Evolutionary conservation across 768 basidiomycete species (phyloP).

Genomic region (Boletus tylopilopsis): DNA sequence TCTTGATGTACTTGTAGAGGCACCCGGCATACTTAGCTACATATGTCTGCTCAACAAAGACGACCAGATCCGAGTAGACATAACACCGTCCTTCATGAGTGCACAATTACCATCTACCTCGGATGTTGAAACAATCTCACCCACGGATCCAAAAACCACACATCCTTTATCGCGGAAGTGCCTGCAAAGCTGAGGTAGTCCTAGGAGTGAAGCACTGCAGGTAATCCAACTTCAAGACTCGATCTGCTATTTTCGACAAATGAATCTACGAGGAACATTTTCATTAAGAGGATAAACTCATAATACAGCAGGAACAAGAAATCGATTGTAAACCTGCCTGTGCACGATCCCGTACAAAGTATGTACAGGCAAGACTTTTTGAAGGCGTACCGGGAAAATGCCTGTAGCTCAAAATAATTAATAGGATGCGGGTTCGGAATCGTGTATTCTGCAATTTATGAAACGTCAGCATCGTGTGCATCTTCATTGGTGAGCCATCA

Average conservation of each 20-base stretch:
- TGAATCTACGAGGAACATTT: slow-evolving; percentile 33
- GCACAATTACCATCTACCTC: not conserved
- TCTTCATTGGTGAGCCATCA: slow-evolving; percentile 81
- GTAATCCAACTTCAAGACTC: slow-evolving; percentile 18
- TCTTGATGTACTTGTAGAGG: too few species aligned
- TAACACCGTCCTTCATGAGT: too few species aligned
- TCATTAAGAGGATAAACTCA: slow-evolving; percentile 32
- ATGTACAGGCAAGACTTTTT: slow-evolving; percentile 32
- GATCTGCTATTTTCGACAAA: slow-evolving; percentile 20
- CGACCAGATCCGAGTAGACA: too few species aligned
- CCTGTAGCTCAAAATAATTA: slow-evolving; percentile 33
- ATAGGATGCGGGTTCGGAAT: slow-evolving; percentile 20
- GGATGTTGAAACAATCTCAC: slow-evolving; percentile 6
- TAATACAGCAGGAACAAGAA: slow-evolving; percentile 28
- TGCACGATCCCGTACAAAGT: slow-evolving; percentile 28
- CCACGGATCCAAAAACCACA: not conserved
- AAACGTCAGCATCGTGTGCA: slow-evolving; percentile 18
- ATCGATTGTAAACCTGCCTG: slow-evolving; percentile 39
- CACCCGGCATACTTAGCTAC: too few species aligned
- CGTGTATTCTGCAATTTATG: slow-evolving; percentile 27
- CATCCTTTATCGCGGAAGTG: not conserved
- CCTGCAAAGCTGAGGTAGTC: not conserved
- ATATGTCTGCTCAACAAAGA: too few species aligned
- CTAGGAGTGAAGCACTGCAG: slow-evolving; percentile 5
- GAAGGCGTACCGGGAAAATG: slow-evolving; percentile 27